Percentiles rank a stretch among this genome's conserved stretches.
Conservation (phyloP, 495 filamentous ascomycete species). For the Xylaria intraflava region DNA sequence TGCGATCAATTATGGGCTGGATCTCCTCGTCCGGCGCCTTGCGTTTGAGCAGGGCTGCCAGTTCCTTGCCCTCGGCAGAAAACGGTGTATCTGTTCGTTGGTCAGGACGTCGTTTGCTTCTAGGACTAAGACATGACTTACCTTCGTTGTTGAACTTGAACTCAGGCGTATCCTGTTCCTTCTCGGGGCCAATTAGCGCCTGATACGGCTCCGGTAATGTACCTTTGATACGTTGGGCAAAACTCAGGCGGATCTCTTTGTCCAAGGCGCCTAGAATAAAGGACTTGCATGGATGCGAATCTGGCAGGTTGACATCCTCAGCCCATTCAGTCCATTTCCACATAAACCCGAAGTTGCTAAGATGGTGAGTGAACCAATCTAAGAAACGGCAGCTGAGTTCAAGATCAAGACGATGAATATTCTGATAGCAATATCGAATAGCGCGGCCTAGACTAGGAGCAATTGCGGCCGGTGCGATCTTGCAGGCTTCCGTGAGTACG, state of each 20-base stretch:
- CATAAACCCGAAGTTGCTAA: conserved; percentile 98
- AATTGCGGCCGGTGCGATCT: conserved; percentile 89
- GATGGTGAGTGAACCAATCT: conserved; percentile 96
- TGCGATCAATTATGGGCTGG: conserved; percentile 64
- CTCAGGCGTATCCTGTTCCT: conserved; percentile 87
- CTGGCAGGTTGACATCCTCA: conserved; percentile 71
- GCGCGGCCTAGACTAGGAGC: conserved; percentile 92
- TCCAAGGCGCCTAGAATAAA: conserved; percentile 88
- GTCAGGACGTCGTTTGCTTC: not conserved
- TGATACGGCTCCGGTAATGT: conserved; percentile 85
- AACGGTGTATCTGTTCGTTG: conserved; percentile 63
- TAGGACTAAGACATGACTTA: conserved; percentile 38
- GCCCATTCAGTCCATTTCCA: conserved; percentile 99
- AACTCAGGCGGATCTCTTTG: conserved; percentile 94
- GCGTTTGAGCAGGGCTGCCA: conserved; percentile 69
- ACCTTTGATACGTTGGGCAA: conserved; percentile 90
- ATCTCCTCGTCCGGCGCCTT: conserved; percentile 81
- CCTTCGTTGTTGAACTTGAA: conserved; percentile 84
- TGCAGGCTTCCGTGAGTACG: conserved; percentile 89
- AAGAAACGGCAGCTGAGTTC: conserved; percentile 83
- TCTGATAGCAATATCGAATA: conserved; percentile 83
- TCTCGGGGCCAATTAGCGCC: conserved; percentile 70
- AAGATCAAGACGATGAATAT: conserved; percentile 71
- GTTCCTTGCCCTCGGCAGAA: conserved; percentile 67
- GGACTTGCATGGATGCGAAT: conserved; percentile 79